phyloP scores from a whole-genome alignment of 2,329 filamentous ascomycete species.

The Cercospora citrullina region DNA sequence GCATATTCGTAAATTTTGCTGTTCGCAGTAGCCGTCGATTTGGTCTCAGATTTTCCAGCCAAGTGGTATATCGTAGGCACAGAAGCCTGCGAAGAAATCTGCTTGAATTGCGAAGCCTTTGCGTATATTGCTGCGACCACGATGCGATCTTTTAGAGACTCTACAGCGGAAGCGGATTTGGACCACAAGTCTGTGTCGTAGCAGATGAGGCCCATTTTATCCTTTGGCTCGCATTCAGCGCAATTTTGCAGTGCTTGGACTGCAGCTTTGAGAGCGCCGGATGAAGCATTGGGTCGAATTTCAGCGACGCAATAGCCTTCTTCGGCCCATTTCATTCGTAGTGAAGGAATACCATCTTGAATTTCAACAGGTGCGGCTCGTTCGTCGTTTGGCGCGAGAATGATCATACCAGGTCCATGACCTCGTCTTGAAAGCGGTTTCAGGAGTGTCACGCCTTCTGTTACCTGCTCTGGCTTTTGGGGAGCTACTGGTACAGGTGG shows the following conservation, averaged over 20 bases:
- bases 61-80: conserved; percentile 33
- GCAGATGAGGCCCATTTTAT: conserved; percentile 43
- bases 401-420: conserved; percentile 28
- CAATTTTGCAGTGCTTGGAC: conserved; percentile 30
- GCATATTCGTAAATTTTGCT: conserved; percentile 47
- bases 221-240: conserved; percentile 41
- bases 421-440: conserved; percentile 27
- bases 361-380: conserved; percentile 23
- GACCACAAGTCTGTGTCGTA: conserved; percentile 22
- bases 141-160: conserved; percentile 31
- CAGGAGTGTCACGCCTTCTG: conserved; percentile 27
- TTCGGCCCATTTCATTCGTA: conserved; percentile 64
- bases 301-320: conserved; percentile 66
- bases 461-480: conserved; percentile 23
- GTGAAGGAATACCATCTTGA: conserved; percentile 28
- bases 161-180: conserved; percentile 32
- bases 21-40: conserved; percentile 15
- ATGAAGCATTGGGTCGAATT: conserved; percentile 42
- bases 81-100: conserved; percentile 22
- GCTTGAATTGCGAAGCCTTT: conserved; percentile 23
- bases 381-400: conserved; percentile 24
- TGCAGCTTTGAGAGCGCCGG: conserved; percentile 24
- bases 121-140: conserved; percentile 40
- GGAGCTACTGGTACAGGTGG: conserved; percentile 26
- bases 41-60: conserved; percentile 27